These are phyloP conservation scores for Spiromyces aspiralis DNA, from an alignment of 371 early-diverging fungal genomes.

Conservation along the genomic window DNA sequence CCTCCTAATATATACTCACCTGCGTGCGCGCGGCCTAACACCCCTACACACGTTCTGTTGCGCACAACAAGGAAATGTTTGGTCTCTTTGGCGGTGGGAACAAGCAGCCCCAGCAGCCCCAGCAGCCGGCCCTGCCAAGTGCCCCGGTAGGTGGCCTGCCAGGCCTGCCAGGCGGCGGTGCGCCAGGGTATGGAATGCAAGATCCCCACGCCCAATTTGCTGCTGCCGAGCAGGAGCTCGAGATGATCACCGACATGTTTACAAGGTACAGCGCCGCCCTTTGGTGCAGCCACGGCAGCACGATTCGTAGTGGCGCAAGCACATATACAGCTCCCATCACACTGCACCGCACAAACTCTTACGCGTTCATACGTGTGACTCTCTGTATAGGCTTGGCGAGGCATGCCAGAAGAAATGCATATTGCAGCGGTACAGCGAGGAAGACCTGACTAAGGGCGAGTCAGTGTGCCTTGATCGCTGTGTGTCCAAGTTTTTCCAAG, in stretches of 20 bases:
- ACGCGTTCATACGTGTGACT: too few species aligned
- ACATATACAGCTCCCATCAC: background rate
- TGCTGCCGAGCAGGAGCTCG: constrained; percentile 69
- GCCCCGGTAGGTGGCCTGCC: constrained; percentile 6
- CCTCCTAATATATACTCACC: too few species aligned
- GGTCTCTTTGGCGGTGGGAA: background rate
- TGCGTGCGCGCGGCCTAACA: too few species aligned
- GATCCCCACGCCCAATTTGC: constrained; percentile 41
- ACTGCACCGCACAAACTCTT: background rate
- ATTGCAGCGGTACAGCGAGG: constrained; percentile 60
- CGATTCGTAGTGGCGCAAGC: too few species aligned
- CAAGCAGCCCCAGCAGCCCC: background rate
- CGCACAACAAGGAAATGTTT: background rate
- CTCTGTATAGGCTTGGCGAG: constrained; percentile 42
- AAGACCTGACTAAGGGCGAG: constrained; percentile 89
- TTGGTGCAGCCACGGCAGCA: too few species aligned
- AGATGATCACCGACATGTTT: constrained; percentile 67
- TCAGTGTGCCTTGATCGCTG: constrained; percentile 90
- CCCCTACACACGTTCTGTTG: too few species aligned
- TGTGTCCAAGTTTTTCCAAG: constrained; percentile 66
- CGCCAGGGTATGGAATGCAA: constrained; percentile 5
- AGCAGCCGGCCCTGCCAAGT: too few species aligned
- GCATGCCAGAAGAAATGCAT: constrained; percentile 87
- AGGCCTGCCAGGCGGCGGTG: constrained; percentile 5
- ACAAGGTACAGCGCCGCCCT: too few species aligned